phyloP scores from a whole-genome alignment of 169 alveolate genomes.

The Pseudocohnilembus persalinus region DNA sequence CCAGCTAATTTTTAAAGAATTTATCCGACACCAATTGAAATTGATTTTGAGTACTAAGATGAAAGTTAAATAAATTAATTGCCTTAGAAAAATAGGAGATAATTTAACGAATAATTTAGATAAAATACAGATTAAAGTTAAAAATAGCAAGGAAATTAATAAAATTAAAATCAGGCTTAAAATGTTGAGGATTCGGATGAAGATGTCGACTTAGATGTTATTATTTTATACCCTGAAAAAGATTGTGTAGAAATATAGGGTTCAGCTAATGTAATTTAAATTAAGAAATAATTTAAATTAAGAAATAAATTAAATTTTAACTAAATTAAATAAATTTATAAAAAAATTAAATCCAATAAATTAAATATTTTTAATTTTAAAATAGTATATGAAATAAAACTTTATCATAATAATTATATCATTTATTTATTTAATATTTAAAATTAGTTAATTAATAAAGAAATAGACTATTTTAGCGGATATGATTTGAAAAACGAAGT shows the following conservation, averaged over 20 bases:
- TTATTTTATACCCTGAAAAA: conserved; percentile 14
- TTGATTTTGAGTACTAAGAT: neutral
- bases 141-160: neutral
- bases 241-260: conserved; percentile 6
- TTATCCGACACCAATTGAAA: neutral
- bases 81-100: too few relatives aligned
- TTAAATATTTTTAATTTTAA: too few relatives aligned
- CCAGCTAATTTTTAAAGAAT: neutral
- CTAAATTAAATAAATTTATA: too few relatives aligned
- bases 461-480: neutral
- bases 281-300: neutral
- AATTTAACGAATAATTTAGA: conserved; percentile 8
- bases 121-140: neutral
- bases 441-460: neutral
- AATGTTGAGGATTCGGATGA: conserved; percentile 3
- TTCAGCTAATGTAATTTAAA: neutral
- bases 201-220: conserved; percentile 5
- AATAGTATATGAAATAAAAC: too few relatives aligned
- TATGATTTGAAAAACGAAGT: neutral
- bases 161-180: neutral
- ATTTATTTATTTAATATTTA: too few relatives aligned
- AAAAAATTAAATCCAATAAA: too few relatives aligned
- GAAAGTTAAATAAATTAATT: too few relatives aligned
- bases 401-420: too few relatives aligned
- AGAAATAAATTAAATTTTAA: too few relatives aligned